These are phyloP conservation scores for Verticillium nonalfalfae DNA, from an alignment of 2,329 filamentous ascomycete species.

Conservation along the genomic window DNA sequence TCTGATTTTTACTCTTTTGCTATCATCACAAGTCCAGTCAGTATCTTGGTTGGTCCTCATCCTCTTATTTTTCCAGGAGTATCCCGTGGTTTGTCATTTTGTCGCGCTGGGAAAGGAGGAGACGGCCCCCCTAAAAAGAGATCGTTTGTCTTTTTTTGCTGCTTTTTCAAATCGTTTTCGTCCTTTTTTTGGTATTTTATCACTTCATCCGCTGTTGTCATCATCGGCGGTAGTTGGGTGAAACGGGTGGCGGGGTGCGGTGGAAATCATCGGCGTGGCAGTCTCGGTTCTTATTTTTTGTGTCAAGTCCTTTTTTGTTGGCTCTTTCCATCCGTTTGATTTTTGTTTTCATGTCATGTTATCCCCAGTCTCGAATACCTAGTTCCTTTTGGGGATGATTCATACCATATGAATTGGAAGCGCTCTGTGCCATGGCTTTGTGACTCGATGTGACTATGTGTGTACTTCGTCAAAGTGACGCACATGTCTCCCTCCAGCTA, in stretches of 20 bases:
- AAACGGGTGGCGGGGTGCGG: background rate
- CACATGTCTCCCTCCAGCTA: no score
- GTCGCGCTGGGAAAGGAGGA: background rate
- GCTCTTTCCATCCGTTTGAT: background rate
- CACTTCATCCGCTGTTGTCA: background rate
- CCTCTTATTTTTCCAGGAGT: background rate
- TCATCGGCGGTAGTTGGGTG: background rate
- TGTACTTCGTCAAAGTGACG: no score
- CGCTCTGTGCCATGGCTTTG: background rate
- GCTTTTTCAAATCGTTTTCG: background rate
- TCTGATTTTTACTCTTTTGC: background rate
- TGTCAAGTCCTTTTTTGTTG: no score
- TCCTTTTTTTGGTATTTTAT: no score
- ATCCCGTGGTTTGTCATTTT: background rate
- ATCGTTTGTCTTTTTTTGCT: background rate
- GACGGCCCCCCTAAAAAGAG: background rate
- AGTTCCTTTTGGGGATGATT: background rate
- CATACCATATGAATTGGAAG: background rate
- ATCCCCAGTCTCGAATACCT: background rate
- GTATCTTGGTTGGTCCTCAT: background rate
- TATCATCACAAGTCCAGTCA: background rate
- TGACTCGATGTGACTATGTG: background rate
- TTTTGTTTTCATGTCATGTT: background rate
- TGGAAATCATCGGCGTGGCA: background rate
- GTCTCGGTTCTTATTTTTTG: background rate